phyloP scores from a whole-genome alignment of 495 filamentous ascomycete species.

The Trichocladium uniseriatum region DNA sequence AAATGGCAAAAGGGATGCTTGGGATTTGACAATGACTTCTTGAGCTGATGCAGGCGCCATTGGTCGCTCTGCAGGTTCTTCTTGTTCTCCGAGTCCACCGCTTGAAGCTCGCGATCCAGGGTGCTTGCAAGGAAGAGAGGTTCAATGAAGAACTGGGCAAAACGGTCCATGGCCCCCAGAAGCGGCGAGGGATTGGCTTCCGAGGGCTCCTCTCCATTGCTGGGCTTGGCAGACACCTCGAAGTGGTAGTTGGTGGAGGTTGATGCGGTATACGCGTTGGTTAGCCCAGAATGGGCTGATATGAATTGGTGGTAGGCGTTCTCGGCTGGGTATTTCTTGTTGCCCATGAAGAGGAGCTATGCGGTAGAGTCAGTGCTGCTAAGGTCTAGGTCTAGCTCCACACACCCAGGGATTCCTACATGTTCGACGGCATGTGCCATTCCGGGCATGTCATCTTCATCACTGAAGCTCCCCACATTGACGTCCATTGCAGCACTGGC shows the following conservation, averaged over 20 bases:
- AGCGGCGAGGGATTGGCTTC: constrained; percentile 58
- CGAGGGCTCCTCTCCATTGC: constrained; percentile 44
- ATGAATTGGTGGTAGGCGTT: constrained; percentile 95
- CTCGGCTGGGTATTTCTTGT: constrained; percentile 93
- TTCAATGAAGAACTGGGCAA: constrained; percentile 94
- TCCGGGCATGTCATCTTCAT: constrained; percentile 83
- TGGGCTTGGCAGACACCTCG: constrained; percentile 71
- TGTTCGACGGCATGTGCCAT: constrained; percentile 83
- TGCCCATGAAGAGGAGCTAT: constrained; percentile 96
- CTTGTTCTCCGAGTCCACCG: constrained; percentile 98
- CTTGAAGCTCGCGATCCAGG: constrained; percentile 80
- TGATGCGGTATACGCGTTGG: constrained; percentile 88
- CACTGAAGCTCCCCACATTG: constrained; percentile 91
- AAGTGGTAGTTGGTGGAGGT: constrained; percentile 98
- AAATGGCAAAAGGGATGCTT: constrained; percentile 94
- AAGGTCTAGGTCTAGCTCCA: neutral
- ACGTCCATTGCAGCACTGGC: constrained; percentile 91
- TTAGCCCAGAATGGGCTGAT: constrained; percentile 75
- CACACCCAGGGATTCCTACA: constrained; percentile 25
- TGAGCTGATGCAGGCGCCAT: constrained; percentile 88
- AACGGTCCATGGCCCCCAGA: constrained; percentile 85
- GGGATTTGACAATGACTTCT: constrained; percentile 81
- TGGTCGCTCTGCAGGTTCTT: constrained; percentile 95
- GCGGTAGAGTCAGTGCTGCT: constrained; percentile 6
- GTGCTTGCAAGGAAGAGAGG: constrained; percentile 87